Evolutionary conservation across 2,329 filamentous ascomycete species (phyloP).

Genomic region (Colletotrichum kahawae): DNA sequence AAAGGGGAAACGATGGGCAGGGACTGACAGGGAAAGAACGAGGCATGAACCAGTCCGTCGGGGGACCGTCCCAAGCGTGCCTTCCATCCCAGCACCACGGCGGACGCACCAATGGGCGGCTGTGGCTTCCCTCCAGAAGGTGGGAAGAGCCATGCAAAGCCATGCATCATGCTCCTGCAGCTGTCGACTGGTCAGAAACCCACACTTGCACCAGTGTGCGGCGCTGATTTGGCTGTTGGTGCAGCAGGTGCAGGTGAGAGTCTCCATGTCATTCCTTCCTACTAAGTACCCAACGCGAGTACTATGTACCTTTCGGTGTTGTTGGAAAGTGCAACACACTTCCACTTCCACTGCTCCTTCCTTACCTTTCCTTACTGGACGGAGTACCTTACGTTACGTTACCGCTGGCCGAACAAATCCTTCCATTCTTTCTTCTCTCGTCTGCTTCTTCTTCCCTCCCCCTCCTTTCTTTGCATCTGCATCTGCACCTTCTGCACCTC

Average conservation of each 20-base stretch:
- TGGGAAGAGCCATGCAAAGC: neutral
- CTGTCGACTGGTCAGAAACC: neutral
- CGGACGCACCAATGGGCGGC: neutral
- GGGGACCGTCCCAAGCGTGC: neutral
- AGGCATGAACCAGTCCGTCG: conserved; percentile 13
- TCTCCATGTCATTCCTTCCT: neutral
- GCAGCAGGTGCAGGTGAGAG: neutral
- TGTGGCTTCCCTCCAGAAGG: neutral
- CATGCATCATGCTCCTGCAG: neutral
- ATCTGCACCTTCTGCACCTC: neutral
- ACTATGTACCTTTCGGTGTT: neutral
- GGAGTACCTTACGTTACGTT: neutral
- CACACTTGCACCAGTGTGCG: neutral
- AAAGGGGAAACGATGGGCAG: conserved; percentile 6
- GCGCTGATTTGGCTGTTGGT: neutral
- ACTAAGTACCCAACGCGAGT: neutral
- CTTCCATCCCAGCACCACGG: neutral
- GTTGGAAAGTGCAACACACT: neutral
- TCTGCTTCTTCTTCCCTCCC: neutral
- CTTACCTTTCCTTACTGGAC: neutral
- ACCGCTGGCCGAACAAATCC: neutral
- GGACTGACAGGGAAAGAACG: neutral
- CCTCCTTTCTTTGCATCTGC: neutral
- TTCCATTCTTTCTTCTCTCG: neutral
- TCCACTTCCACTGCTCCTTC: neutral